A percentile compares a stretch with the other conserved stretches of the same genome.
phyloP scores from a whole-genome alignment of 164 flowering plant genomes.

The Sedum album region DNA sequence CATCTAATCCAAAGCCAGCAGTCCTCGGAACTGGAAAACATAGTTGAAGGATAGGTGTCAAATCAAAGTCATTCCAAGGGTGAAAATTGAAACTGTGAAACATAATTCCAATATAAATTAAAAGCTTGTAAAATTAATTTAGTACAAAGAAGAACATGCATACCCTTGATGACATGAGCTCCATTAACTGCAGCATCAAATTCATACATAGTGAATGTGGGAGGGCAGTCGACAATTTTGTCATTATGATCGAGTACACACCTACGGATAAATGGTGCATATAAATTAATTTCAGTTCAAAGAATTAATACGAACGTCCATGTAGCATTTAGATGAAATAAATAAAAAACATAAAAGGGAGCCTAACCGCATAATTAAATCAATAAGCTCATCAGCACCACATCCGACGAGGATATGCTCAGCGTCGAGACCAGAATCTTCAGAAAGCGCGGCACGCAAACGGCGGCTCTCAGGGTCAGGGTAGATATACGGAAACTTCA shows the following conservation, averaged over 20 bases:
- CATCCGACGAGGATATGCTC: conserved; percentile 92
- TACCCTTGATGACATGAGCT: conserved; percentile 82
- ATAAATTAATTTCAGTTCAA: neutral
- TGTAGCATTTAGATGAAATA: too few species aligned
- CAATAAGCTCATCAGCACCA: conserved; percentile 98
- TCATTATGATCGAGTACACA: conserved; percentile 98
- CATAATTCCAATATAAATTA: neutral
- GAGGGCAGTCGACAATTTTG: conserved; percentile 97
- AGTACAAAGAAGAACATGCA: neutral
- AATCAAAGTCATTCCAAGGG: neutral
- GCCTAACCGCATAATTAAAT: conserved; percentile 92
- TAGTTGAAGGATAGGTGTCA: conserved; percentile 8
- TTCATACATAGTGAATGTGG: conserved; percentile 99
- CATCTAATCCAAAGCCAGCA: conserved; percentile 76
- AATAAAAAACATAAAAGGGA: too few species aligned
- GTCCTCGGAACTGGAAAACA: conserved; percentile 72
- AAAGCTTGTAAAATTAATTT: neutral
- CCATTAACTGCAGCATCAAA: conserved; percentile 98
- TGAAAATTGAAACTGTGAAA: conserved; percentile 1
- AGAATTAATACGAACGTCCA: neutral
- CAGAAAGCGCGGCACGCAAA: conserved; percentile 85
- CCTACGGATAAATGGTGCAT: conserved; percentile 28
- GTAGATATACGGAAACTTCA: conserved; percentile 84
- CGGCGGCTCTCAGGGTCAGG: conserved; percentile 94
- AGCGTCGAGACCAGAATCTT: conserved; percentile 87